Evolutionary conservation across 768 basidiomycete species (phyloP).

Genomic region (Mycena latifolia): DNA sequence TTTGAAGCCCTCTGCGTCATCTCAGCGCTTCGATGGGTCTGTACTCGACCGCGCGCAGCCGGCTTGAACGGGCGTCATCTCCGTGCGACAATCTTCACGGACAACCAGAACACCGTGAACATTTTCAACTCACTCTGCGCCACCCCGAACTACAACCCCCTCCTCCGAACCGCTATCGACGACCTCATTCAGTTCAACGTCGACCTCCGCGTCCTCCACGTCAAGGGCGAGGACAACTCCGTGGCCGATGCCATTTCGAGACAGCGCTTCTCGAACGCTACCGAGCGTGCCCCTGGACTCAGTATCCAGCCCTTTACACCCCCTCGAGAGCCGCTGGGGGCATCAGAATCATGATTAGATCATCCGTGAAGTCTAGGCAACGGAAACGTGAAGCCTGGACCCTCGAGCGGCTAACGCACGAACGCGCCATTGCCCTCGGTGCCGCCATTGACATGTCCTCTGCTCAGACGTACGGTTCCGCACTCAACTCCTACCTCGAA

Average conservation of each 20-base stretch:
- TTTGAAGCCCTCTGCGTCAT: neutral
- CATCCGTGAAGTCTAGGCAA: conserved; percentile 6
- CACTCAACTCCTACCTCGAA: conserved; percentile 14
- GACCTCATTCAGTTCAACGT: conserved; percentile 16
- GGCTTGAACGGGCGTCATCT: neutral
- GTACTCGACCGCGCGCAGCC: neutral
- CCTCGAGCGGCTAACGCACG: neutral
- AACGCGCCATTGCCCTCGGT: conserved; percentile 28
- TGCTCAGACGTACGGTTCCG: conserved; percentile 5
- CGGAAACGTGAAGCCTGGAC: conserved; percentile 13
- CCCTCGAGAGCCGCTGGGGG: conserved; percentile 5
- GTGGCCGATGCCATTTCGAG: conserved; percentile 7
- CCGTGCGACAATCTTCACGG: conserved; percentile 41
- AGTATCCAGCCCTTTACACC: neutral
- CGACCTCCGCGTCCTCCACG: conserved; percentile 8
- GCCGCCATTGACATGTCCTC: conserved; percentile 18
- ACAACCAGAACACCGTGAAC: conserved; percentile 45
- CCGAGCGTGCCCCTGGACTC: neutral
- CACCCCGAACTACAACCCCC: conserved; percentile 37
- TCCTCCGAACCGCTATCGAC: conserved; percentile 43
- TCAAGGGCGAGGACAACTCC: neutral
- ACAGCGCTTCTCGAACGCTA: neutral
- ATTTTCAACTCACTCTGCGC: conserved; percentile 44
- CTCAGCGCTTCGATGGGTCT: neutral
- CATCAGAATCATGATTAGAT: conserved; percentile 7